Conservation (phyloP, 768 basidiomycete species). For the Hebeloma cylindrosporum region DNA sequence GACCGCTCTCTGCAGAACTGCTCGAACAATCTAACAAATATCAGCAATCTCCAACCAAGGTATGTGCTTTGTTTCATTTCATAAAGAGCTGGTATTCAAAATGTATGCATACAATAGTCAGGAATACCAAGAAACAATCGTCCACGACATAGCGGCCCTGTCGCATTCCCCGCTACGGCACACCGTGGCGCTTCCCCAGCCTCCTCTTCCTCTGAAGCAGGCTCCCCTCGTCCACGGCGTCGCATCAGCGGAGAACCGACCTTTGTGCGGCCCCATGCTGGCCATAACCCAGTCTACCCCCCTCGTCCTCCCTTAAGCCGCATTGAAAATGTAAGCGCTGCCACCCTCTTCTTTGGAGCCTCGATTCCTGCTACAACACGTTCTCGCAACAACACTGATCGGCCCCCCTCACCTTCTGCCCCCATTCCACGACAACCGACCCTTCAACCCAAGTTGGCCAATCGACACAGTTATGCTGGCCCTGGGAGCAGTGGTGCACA, state of each 20-base stretch:
- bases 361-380: conserved; percentile 34
- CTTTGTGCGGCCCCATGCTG: conserved; percentile 16
- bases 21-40: conserved; percentile 48
- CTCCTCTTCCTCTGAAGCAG: conserved; percentile 48
- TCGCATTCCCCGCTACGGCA: conserved; percentile 43
- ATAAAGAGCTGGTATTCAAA: conserved; percentile 4
- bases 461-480: conserved; percentile 70
- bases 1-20: conserved; percentile 69
- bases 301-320: conserved; percentile 46
- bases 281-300: conserved; percentile 20
- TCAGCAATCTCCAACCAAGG: conserved; percentile 42
- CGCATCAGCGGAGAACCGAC: conserved; percentile 42
- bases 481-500: conserved; percentile 31
- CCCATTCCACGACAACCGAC: conserved; percentile 31
- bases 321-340: conserved; percentile 55
- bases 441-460: conserved; percentile 34
- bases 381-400: conserved; percentile 10
- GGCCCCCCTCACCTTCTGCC: conserved; percentile 8
- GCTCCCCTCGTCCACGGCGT: conserved; percentile 56
- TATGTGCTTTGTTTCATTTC: conserved; percentile 26
- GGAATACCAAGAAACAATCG: conserved; percentile 21
- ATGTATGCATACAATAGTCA: conserved; percentile 20
- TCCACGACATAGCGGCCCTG: conserved; percentile 33
- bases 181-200: conserved; percentile 38
- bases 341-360: conserved; percentile 70